Evolutionary conservation across 176 grass and related monocot genomes (phyloP).

Genomic region (Melocanna baccifera): DNA sequence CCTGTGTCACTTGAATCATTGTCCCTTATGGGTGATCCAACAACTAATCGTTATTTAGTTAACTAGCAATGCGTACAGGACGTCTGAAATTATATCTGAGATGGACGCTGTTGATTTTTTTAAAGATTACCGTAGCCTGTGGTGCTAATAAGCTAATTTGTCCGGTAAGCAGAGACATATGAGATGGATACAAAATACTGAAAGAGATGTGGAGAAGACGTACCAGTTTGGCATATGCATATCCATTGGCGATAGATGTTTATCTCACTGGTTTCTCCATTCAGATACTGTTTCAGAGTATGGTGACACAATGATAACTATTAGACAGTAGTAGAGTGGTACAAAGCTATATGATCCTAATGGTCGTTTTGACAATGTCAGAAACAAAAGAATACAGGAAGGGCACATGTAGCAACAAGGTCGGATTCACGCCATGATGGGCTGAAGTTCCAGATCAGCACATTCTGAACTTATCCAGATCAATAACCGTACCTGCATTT

Average conservation of each 20-base stretch:
- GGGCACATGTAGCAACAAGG: conserved; percentile 10
- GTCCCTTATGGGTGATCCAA: background rate
- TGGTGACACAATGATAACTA: background rate
- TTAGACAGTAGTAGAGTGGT: conserved; percentile 2
- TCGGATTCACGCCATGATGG: background rate
- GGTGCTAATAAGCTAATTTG: background rate
- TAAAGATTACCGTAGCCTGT: background rate
- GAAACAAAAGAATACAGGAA: background rate
- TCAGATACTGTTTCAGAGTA: background rate
- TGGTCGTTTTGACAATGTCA: conserved; percentile 8
- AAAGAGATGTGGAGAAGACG: background rate
- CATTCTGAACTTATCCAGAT: conserved; percentile 11
- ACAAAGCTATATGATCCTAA: background rate
- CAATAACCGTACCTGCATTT: background rate
- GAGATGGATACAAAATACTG: background rate
- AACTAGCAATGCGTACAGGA: background rate
- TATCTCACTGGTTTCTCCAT: background rate
- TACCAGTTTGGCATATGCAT: background rate
- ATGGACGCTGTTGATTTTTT: background rate
- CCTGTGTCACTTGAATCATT: background rate
- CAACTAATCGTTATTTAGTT: background rate
- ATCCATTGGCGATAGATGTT: background rate
- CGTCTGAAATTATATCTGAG: background rate
- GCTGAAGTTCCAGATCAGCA: conserved; percentile 29
- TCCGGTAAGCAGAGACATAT: background rate